phyloP scores from a whole-genome alignment of 2,329 filamentous ascomycete genomes.

The Penicillium thymicola region DNA sequence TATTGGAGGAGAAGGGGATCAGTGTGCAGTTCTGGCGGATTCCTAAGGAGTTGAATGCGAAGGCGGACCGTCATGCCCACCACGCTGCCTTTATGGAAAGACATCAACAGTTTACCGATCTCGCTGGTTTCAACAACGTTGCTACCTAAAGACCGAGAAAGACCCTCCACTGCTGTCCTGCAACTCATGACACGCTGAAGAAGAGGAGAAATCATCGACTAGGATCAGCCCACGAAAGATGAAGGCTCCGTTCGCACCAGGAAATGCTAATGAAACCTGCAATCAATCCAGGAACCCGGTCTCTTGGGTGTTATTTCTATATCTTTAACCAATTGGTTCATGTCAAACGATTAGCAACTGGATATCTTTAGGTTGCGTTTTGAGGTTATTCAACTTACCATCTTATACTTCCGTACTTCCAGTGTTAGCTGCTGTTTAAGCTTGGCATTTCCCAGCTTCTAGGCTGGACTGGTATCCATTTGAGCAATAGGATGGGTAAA shows the following conservation, averaged over 20 bases:
- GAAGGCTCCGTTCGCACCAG: background rate
- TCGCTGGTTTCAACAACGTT: background rate
- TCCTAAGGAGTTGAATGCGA: background rate
- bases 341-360: background rate
- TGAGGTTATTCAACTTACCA: background rate
- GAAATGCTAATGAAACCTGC: too few species aligned
- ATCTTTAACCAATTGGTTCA: background rate
- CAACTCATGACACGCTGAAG: background rate
- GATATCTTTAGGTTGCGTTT: background rate
- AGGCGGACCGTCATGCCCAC: background rate
- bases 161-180: fast-evolving
- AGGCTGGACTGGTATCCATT: background rate
- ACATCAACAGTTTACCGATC: background rate
- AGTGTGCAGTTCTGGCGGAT: background rate
- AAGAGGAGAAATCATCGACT: background rate
- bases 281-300: background rate
- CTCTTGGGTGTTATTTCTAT: background rate
- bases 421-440: background rate
- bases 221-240: background rate
- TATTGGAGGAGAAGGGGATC: constrained; percentile 27
- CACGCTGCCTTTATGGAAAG: background rate
- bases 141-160: background rate
- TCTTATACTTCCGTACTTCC: background rate
- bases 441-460: background rate
- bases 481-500: background rate